These are phyloP conservation scores for Limnomonas spitsbergensis DNA, from an alignment of 139 green algal genomes.

Conservation along the genomic window DNA sequence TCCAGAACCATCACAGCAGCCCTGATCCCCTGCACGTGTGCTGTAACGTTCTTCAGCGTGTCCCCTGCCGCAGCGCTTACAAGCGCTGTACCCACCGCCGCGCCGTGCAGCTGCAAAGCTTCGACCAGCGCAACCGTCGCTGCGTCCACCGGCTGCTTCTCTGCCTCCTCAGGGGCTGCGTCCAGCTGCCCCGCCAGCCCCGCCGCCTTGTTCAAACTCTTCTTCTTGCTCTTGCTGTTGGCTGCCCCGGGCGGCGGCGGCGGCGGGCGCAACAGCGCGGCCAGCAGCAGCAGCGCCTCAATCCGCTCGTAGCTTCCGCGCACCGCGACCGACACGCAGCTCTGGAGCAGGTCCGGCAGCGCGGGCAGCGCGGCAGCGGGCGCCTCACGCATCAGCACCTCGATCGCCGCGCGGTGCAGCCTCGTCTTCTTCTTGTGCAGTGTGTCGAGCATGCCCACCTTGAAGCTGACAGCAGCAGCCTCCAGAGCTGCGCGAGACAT, in stretches of 20 bases:
- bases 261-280: conserved; percentile 11
- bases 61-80: background rate
- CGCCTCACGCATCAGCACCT: background rate
- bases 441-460: background rate
- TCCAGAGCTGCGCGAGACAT: background rate
- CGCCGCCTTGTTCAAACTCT: background rate
- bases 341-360: conserved; percentile 10
- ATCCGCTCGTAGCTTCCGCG: conserved; percentile 4
- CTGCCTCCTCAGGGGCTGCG: background rate
- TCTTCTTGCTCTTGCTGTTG: background rate
- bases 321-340: background rate
- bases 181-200: background rate
- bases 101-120: background rate
- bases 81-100: background rate
- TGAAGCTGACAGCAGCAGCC: background rate
- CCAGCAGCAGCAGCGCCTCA: conserved; percentile 26
- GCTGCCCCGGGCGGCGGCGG: background rate
- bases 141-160: background rate
- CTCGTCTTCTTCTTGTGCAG: conserved; percentile 25
- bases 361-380: conserved; percentile 8
- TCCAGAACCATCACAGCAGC: conserved; percentile 8
- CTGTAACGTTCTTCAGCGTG: background rate
- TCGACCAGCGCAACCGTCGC: background rate
- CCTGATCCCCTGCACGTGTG: conserved; percentile 14
- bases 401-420: background rate